Conservation (phyloP, 106 monocot genomes). For the Ottelia alismoides region DNA sequence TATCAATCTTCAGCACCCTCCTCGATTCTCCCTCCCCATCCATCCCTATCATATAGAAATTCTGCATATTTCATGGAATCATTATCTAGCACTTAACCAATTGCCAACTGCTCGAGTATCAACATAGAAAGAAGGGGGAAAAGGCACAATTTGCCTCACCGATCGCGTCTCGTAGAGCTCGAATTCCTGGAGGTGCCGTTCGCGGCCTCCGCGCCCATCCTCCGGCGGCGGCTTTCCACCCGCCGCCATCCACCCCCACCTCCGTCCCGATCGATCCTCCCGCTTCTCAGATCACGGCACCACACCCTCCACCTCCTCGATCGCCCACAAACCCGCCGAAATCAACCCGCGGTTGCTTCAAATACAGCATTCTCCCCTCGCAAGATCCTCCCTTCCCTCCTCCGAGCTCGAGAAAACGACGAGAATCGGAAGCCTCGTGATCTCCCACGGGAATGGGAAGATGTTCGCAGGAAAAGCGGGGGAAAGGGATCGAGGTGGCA, state of each 20-base stretch:
- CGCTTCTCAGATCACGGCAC: not conserved
- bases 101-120: not conserved
- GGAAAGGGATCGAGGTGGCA: no score
- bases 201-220: constrained; percentile 8
- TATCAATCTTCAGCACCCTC: constrained; percentile 71
- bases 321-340: not conserved
- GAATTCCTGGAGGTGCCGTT: constrained; percentile 65
- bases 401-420: not conserved
- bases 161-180: constrained; percentile 68
- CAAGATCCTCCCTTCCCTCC: no score
- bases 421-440: not conserved
- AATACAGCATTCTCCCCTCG: constrained; percentile 8
- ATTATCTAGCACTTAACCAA: no score
- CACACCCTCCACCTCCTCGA: not conserved
- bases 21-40: constrained; percentile 44
- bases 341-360: constrained; percentile 3
- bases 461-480: no score
- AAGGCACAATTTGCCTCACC: constrained; percentile 8
- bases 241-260: constrained; percentile 7
- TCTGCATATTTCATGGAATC: constrained; percentile 20
- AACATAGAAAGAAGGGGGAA: not conserved
- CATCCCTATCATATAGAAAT: constrained; percentile 81
- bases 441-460: no score
- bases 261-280: not conserved
- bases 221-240: constrained; percentile 1